Evolutionary conservation across 176 grass and related monocot species (phyloP).

Genomic region (Phyllostachys edulis): DNA sequence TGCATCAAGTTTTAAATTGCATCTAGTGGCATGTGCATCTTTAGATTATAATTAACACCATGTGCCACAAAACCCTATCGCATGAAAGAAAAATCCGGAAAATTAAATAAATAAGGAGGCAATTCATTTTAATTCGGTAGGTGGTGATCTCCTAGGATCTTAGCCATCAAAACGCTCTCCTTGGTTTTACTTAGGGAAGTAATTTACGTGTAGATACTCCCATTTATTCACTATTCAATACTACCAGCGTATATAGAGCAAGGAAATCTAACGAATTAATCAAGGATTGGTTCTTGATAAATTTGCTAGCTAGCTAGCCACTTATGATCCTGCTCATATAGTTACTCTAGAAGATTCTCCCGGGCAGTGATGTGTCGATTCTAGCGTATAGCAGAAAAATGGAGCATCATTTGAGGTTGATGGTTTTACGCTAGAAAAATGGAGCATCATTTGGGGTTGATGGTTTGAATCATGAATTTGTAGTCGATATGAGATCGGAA

Average conservation of each 20-base stretch:
- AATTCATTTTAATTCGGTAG: constrained; percentile 37
- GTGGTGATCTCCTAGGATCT: constrained; percentile 38
- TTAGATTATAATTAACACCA: constrained; percentile 45
- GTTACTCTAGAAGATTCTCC: neutral
- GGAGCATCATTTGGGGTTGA: neutral
- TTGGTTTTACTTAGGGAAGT: constrained; percentile 1
- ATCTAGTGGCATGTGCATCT: constrained; percentile 34
- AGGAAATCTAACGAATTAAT: neutral
- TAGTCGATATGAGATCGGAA: no score
- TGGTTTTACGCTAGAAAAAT: neutral
- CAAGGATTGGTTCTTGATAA: neutral
- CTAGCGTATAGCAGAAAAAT: neutral
- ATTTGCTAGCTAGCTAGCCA: neutral
- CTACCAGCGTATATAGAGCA: neutral
- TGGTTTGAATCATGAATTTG: constrained; percentile 1
- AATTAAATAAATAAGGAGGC: neutral
- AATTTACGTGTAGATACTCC: constrained; percentile 24
- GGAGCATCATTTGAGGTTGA: neutral
- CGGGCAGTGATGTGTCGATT: neutral
- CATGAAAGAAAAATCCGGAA: constrained; percentile 27
- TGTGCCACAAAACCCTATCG: constrained; percentile 42
- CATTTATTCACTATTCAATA: neutral
- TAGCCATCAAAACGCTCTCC: constrained; percentile 28
- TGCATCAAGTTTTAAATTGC: constrained; percentile 36
- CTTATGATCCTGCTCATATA: neutral